A percentile compares a stretch with the other conserved stretches of the same genome.
phyloP scores from a whole-genome alignment of 1,284 basidiomycete species.

The Ustilago crameri region DNA sequence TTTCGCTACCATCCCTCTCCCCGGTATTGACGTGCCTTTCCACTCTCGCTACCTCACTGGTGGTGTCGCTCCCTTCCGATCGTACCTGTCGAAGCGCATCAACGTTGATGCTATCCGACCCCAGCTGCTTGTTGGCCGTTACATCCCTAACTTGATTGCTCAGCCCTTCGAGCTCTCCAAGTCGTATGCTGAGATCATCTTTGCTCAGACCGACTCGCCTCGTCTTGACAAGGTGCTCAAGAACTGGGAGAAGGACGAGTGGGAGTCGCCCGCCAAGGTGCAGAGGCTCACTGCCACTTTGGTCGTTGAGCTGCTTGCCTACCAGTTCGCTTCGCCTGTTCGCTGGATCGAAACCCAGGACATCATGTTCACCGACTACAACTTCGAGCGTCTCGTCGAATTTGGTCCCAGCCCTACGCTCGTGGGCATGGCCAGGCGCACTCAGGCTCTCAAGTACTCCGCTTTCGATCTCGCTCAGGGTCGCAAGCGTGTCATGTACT shows the following conservation, averaged over 20 bases:
- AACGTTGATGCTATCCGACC: conserved; percentile 77
- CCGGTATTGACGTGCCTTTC: conserved; percentile 99
- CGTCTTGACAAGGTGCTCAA: conserved; percentile 90
- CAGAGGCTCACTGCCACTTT: conserved; percentile 94
- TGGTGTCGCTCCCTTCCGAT: conserved; percentile 93
- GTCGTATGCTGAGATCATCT: conserved; percentile 89
- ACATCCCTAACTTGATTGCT: conserved; percentile 96
- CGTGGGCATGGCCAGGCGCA: conserved; percentile 94
- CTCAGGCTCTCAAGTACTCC: conserved; percentile 96
- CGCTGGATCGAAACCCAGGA: conserved; percentile 99
- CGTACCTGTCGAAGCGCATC: conserved; percentile 97
- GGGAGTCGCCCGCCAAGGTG: conserved; percentile 82
- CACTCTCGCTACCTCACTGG: conserved; percentile 95
- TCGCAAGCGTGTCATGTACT: conserved; percentile 83
- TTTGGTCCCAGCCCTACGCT: conserved; percentile 95
- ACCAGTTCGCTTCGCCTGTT: conserved; percentile 82
- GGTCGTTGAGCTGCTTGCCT: conserved; percentile 93
- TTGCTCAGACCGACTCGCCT: conserved; percentile 74
- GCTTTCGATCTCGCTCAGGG: conserved; percentile 84
- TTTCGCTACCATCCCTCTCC: conserved; percentile 74
- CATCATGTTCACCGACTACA: conserved; percentile 84
- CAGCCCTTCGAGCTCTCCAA: conserved; percentile 90
- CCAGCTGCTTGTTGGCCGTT: conserved; percentile 78
- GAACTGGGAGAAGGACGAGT: conserved; percentile 91
- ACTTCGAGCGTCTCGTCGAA: conserved; percentile 93